Percentiles rank a stretch among this genome's conserved stretches.
Conservation (phyloP, 2,329 filamentous ascomycete species). For the Aspergillus neoniger region DNA sequence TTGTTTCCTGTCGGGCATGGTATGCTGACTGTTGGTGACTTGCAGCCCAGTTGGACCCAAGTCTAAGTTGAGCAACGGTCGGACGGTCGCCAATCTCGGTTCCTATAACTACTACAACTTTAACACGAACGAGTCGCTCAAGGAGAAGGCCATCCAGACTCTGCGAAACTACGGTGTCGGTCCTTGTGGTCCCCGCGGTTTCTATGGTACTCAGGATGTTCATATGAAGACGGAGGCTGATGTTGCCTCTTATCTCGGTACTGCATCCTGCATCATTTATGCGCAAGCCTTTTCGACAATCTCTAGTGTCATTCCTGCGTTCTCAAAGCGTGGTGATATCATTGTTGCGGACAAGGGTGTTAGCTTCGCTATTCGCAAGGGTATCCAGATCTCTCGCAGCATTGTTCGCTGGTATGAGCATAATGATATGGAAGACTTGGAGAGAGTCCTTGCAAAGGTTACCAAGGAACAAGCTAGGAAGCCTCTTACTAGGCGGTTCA, state of each 20-base stretch:
- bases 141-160: conserved; percentile 92
- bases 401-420: conserved; percentile 93
- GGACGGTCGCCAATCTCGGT: conserved; percentile 88
- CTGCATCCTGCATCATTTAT: conserved; percentile 88
- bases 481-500: conserved; percentile 87
- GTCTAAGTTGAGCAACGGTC: conserved; percentile 82
- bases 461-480: conserved; percentile 85
- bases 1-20: background rate
- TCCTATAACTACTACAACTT: conserved; percentile 99
- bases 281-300: conserved; percentile 96
- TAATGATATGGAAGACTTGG: conserved; percentile 91
- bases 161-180: conserved; percentile 95
- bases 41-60: conserved; percentile 82
- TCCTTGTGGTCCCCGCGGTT: conserved; percentile 93
- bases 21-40: conserved; percentile 11
- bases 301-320: conserved; percentile 93
- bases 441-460: conserved; percentile 79
- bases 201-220: conserved; percentile 97
- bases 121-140: conserved; percentile 85
- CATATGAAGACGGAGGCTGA: conserved; percentile 97
- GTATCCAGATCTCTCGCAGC: conserved; percentile 88
- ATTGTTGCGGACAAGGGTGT: conserved; percentile 93
- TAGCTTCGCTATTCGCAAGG: conserved; percentile 92
- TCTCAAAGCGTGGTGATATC: conserved; percentile 95
- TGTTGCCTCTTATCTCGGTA: conserved; percentile 85